Evolutionary conservation across 2,329 filamentous ascomycete species (phyloP).

Genomic region (Ramichloridium luteum): DNA sequence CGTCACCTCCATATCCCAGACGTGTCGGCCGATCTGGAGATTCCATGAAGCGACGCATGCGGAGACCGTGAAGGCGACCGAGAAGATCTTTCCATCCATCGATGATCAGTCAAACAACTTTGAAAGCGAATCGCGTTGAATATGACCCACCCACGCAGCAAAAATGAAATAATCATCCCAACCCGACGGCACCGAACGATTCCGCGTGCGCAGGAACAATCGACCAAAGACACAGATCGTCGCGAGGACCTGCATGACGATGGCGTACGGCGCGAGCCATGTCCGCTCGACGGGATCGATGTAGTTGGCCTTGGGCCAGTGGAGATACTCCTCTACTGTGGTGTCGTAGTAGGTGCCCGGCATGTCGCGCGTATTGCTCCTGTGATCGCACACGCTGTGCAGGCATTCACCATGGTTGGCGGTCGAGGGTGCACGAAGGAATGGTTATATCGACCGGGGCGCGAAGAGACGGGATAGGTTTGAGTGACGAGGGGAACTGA

Average conservation of each 20-base stretch:
- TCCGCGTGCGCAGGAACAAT: conserved; percentile 13
- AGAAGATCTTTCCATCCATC: too few relatives aligned
- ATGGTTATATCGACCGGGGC: too few relatives aligned
- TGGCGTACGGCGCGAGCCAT: conserved; percentile 15
- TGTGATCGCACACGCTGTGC: too few relatives aligned
- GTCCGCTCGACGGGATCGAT: conserved; percentile 13
- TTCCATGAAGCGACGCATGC: conserved; percentile 8
- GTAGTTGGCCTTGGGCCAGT: conserved; percentile 19
- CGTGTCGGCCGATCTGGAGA: conserved; percentile 11
- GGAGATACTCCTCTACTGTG: conserved; percentile 9
- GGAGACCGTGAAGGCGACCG: conserved; percentile 11
- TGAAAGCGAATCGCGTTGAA: too few relatives aligned
- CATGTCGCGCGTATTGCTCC: too few relatives aligned
- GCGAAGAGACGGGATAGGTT: too few relatives aligned
- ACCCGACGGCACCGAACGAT: conserved; percentile 16
- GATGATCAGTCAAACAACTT: too few relatives aligned
- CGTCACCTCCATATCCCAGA: conserved; percentile 12
- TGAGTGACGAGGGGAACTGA: too few relatives aligned
- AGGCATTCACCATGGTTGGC: too few relatives aligned
- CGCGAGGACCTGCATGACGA: conserved; percentile 9
- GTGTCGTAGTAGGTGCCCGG: conserved; percentile 16
- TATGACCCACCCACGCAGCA: conserved; percentile 10
- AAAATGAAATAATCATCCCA: conserved; percentile 16
- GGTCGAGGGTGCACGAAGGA: too few relatives aligned
- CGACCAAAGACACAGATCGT: conserved; percentile 15